Evolutionary conservation across 768 basidiomycete species (phyloP).

Genomic region (Trametes maxima): DNA sequence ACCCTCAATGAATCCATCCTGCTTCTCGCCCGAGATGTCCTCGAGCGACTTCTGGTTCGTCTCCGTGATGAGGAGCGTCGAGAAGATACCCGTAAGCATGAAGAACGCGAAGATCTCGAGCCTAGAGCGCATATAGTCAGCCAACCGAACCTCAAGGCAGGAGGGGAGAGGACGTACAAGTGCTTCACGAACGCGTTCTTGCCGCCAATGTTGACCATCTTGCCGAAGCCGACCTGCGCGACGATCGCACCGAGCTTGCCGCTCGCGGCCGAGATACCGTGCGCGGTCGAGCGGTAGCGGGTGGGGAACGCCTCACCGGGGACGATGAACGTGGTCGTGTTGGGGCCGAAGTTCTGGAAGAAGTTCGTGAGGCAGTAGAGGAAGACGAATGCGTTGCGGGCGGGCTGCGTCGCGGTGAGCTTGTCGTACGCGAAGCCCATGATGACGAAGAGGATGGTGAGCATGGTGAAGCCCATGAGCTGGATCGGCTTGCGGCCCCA

Average conservation of each 20-base stretch:
- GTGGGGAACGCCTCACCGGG: constrained; percentile 89
- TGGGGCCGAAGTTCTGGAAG: constrained; percentile 89
- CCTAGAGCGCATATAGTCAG: constrained; percentile 36
- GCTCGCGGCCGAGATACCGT: constrained; percentile 81
- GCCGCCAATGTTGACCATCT: constrained; percentile 70
- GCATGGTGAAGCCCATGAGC: constrained; percentile 39
- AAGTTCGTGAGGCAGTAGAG: constrained; percentile 87
- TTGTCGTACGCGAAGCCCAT: constrained; percentile 65
- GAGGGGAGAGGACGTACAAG: constrained; percentile 51
- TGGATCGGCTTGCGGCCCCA: constrained; percentile 78
- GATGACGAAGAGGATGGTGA: constrained; percentile 36
- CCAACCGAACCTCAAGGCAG: neutral
- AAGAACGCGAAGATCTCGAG: constrained; percentile 83
- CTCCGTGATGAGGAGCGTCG: constrained; percentile 79
- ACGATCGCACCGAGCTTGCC: constrained; percentile 86
- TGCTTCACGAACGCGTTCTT: constrained; percentile 61
- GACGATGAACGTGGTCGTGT: constrained; percentile 77
- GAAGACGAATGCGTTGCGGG: constrained; percentile 69
- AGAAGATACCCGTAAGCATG: constrained; percentile 84
- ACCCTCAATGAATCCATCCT: constrained; percentile 56
- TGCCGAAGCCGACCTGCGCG: constrained; percentile 76
- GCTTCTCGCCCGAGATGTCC: constrained; percentile 73
- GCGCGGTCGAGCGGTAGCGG: constrained; percentile 82
- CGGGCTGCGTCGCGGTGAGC: constrained; percentile 45
- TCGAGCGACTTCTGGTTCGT: constrained; percentile 70